These are phyloP conservation scores for Cymodocea nodosa DNA, from an alignment of 116 monocot species.

Conservation along the genomic window DNA sequence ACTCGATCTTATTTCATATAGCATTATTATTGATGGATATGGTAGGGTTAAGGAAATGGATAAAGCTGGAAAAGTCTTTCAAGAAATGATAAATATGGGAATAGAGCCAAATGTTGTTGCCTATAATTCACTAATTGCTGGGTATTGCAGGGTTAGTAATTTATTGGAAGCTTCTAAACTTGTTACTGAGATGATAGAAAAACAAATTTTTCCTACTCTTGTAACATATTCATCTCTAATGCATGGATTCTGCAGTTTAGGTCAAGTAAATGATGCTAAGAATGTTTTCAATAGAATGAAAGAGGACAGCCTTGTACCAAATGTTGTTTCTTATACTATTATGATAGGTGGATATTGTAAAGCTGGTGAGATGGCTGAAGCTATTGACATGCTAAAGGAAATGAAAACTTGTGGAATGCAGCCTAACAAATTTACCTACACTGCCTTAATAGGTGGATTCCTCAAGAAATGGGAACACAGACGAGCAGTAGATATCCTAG, in stretches of 20 bases:
- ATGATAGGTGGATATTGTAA: conserved; percentile 64
- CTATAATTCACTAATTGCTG: conserved; percentile 69
- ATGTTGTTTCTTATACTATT: conserved; percentile 74
- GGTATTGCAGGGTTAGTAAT: conserved; percentile 40
- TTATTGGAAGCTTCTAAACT: conserved; percentile 38
- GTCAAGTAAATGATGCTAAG: conserved; percentile 55
- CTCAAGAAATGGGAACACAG: conserved; percentile 24
- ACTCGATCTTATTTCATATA: conserved; percentile 49
- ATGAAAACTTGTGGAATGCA: conserved; percentile 36
- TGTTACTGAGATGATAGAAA: conserved; percentile 53
- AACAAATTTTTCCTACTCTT: conserved; percentile 39
- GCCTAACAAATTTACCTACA: conserved; percentile 53
- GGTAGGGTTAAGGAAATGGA: conserved; percentile 53
- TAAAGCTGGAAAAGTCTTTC: conserved; percentile 41
- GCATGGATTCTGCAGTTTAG: conserved; percentile 59
- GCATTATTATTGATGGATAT: conserved; percentile 68
- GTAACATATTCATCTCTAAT: conserved; percentile 63
- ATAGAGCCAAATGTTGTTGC: conserved; percentile 51
- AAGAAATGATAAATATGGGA: conserved; percentile 38
- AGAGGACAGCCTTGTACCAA: conserved; percentile 29
- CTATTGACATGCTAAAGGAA: conserved; percentile 36
- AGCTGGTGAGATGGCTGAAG: conserved; percentile 35
- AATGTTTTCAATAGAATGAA: conserved; percentile 31
- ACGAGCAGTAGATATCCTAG: conserved; percentile 17
- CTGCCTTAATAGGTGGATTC: conserved; percentile 38